Evolutionary conservation across 2,329 filamentous ascomycete species (phyloP).

Genomic region (Penicillium sp.): DNA sequence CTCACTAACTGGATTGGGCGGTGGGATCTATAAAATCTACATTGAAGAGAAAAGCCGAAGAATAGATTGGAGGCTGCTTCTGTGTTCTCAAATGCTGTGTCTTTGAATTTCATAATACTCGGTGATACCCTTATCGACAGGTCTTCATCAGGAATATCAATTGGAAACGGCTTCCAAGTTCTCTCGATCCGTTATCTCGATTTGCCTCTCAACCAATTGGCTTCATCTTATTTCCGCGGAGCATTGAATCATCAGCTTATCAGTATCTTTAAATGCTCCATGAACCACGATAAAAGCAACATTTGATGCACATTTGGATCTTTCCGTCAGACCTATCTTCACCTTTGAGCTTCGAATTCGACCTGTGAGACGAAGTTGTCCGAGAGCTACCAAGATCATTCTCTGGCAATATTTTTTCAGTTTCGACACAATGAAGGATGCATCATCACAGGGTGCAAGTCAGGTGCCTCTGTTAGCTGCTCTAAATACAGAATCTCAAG

Average conservation of each 20-base stretch:
- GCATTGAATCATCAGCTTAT: conserved; percentile 13
- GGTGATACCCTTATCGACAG: conserved; percentile 27
- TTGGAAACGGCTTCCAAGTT: conserved; percentile 12
- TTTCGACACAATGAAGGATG: conserved; percentile 38
- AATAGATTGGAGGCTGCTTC: background rate
- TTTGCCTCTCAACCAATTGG: conserved; percentile 20
- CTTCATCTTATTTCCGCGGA: conserved; percentile 29
- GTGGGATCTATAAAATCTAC: conserved; percentile 31
- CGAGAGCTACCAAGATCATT: conserved; percentile 9
- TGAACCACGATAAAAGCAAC: background rate
- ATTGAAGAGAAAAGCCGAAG: background rate
- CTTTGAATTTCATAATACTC: conserved; percentile 16
- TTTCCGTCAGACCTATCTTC: background rate
- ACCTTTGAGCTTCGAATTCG: background rate
- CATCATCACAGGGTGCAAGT: conserved; percentile 27
- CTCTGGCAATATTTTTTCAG: conserved; percentile 14
- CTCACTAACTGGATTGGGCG: conserved; percentile 34
- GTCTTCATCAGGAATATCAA: conserved; percentile 7
- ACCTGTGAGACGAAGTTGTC: background rate
- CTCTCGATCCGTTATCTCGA: conserved; percentile 23
- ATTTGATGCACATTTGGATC: background rate
- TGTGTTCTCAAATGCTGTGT: conserved; percentile 1
- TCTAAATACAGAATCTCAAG: conserved; percentile 45
- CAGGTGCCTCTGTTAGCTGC: conserved; percentile 45
- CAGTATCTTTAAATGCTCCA: conserved; percentile 11